A percentile compares a stretch with the other conserved stretches of the same genome.
These are phyloP conservation scores for Quercus robur DNA, from an alignment of 306 rosid genomes.

Conservation along the genomic window DNA sequence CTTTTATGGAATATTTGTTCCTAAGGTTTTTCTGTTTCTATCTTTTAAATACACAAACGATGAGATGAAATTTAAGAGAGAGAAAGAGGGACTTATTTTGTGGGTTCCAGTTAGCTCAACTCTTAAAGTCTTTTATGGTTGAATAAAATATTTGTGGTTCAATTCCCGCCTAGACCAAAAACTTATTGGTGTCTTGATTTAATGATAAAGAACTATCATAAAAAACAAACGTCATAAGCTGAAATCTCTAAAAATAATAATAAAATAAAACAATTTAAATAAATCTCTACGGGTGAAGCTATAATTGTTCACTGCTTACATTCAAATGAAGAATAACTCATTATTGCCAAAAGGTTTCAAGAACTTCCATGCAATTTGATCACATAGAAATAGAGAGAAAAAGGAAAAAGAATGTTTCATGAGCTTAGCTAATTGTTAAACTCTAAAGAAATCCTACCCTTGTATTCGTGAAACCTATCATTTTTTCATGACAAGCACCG, in stretches of 20 bases:
- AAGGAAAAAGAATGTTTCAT: neutral
- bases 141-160: too few species aligned
- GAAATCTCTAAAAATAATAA: too few species aligned
- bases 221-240: accelerated
- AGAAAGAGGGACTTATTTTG: too few species aligned
- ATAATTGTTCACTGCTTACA: conserved; percentile 15
- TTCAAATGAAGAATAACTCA: conserved; percentile 1
- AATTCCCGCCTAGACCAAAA: accelerated
- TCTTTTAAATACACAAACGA: neutral
- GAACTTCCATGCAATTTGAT: neutral
- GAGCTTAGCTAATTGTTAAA: neutral
- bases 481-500: neutral
- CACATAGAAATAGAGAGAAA: neutral
- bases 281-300: neutral
- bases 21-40: neutral
- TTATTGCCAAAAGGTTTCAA: neutral
- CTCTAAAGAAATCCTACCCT: neutral
- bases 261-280: conserved; percentile 12
- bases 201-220: accelerated
- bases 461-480: neutral
- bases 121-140: too few species aligned
- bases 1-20: neutral
- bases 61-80: neutral
- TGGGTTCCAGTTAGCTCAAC: too few species aligned
- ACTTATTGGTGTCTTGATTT: accelerated